These are phyloP conservation scores for Aspergillus ochraceoroseus DNA, from an alignment of 2,329 filamentous ascomycete genomes.

Conservation along the genomic window DNA sequence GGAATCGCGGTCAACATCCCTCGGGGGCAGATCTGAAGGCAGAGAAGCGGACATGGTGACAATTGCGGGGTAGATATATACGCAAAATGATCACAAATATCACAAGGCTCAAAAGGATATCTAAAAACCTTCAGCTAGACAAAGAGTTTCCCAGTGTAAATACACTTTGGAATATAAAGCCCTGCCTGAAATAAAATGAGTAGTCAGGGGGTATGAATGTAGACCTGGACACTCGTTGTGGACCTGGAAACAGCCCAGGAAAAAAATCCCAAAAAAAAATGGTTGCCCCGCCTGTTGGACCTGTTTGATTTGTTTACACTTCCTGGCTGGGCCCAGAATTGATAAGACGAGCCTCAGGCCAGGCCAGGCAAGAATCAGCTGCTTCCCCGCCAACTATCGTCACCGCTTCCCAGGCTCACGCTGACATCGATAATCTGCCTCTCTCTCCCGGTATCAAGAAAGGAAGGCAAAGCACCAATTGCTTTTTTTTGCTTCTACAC, in stretches of 20 bases:
- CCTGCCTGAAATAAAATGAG: neutral
- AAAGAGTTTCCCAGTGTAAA: too few species aligned
- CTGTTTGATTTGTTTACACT: constrained; percentile 23
- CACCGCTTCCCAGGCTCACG: constrained; percentile 17
- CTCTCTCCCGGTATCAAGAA: constrained; percentile 4
- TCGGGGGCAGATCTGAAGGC: constrained; percentile 18
- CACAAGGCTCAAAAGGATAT: too few species aligned
- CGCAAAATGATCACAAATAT: too few species aligned
- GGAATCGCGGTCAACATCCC: constrained; percentile 26
- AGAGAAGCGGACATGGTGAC: constrained; percentile 31
- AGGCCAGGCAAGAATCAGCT: constrained; percentile 3
- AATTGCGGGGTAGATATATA: constrained; percentile 11
- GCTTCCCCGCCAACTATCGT: constrained; percentile 23
- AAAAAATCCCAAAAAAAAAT: constrained; percentile 10
- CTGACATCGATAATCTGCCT: constrained; percentile 1
- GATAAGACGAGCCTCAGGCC: constrained; percentile 18
- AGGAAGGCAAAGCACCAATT: constrained; percentile 2
- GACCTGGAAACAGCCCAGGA: constrained; percentile 9
- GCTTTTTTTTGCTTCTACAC: neutral
- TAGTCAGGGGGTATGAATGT: neutral
- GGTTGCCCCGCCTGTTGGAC: constrained; percentile 21
- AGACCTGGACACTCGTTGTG: neutral
- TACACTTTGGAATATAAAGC: too few species aligned
- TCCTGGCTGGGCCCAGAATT: constrained; percentile 13
- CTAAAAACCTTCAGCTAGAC: too few species aligned